phyloP scores from a whole-genome alignment of 1,284 basidiomycete genomes.

The Rhizoctonia solani region DNA sequence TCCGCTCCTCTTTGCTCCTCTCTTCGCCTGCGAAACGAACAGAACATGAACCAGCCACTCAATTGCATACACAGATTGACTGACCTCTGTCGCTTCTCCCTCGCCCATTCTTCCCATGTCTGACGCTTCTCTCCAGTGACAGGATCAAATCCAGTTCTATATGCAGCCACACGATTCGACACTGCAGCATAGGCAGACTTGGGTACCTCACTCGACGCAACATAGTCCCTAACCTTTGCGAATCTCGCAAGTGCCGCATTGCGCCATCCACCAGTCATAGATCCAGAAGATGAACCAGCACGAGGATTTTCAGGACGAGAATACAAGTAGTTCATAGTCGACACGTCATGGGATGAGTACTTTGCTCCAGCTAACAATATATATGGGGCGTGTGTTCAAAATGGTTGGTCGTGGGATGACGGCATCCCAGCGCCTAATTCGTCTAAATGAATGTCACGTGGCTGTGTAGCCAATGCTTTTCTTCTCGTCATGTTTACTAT shows the following conservation, averaged over 20 bases:
- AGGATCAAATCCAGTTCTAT: constrained; percentile 24
- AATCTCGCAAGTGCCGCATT: constrained; percentile 1
- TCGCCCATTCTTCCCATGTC: constrained; percentile 38
- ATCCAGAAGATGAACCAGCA: neutral
- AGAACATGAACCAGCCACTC: neutral
- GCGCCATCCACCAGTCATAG: constrained; percentile 9
- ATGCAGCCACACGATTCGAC: constrained; percentile 21
- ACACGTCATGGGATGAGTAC: neutral
- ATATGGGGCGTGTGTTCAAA: neutral
- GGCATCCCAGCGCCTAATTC: neutral
- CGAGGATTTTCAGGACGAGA: constrained; percentile 12
- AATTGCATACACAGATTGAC: neutral
- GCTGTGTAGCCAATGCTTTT: neutral
- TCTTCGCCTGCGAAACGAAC: constrained; percentile 10
- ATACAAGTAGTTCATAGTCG: neutral
- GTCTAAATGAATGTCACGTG: constrained; percentile 24
- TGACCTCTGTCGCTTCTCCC: constrained; percentile 31
- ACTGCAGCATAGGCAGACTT: constrained; percentile 27
- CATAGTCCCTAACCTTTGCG: constrained; percentile 17
- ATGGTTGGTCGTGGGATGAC: constrained; percentile 20
- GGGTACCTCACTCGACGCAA: constrained; percentile 28
- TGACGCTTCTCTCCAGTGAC: constrained; percentile 26
- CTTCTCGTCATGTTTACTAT: constrained; percentile 51
- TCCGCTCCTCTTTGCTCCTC: constrained; percentile 45
- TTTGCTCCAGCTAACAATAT: neutral